These are phyloP conservation scores for Cyberlindnera mrakii DNA, from an alignment of 805 yeast species.

Conservation along the genomic window DNA sequence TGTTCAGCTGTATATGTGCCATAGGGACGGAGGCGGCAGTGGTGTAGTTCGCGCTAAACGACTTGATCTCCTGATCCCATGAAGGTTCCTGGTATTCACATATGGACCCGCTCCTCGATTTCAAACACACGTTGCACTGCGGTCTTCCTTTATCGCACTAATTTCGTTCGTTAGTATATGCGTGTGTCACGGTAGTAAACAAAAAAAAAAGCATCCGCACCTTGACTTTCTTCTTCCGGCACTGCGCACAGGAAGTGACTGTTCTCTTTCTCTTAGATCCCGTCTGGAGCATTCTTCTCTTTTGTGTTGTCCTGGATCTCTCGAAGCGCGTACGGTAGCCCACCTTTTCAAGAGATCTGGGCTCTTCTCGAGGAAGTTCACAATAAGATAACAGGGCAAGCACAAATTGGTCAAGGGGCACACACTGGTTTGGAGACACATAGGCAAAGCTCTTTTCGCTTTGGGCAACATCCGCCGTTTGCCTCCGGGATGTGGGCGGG, in stretches of 20 bases:
- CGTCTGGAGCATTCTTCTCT: constrained; percentile 11
- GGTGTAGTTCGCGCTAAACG: constrained; percentile 10
- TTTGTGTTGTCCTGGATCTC: background rate
- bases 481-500: too few species aligned
- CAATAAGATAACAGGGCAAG: too few species aligned
- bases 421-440: too few species aligned
- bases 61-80: constrained; percentile 41
- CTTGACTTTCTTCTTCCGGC: constrained; percentile 21
- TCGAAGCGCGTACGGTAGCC: background rate
- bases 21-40: constrained; percentile 21
- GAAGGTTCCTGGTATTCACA: constrained; percentile 51
- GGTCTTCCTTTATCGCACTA: constrained; percentile 43
- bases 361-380: too few species aligned
- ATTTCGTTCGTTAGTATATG: background rate
- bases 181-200: too few species aligned
- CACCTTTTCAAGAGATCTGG: too few species aligned
- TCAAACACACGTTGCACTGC: constrained; percentile 45
- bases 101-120: constrained; percentile 40
- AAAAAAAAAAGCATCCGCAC: constrained; percentile 3
- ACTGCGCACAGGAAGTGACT: constrained; percentile 21
- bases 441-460: too few species aligned
- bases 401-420: too few species aligned
- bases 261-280: constrained; percentile 17
- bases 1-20: constrained; percentile 16
- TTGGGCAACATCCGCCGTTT: too few species aligned